phyloP scores from a whole-genome alignment of 78 protist genomes.

The Mantamonas sphyraenae region DNA sequence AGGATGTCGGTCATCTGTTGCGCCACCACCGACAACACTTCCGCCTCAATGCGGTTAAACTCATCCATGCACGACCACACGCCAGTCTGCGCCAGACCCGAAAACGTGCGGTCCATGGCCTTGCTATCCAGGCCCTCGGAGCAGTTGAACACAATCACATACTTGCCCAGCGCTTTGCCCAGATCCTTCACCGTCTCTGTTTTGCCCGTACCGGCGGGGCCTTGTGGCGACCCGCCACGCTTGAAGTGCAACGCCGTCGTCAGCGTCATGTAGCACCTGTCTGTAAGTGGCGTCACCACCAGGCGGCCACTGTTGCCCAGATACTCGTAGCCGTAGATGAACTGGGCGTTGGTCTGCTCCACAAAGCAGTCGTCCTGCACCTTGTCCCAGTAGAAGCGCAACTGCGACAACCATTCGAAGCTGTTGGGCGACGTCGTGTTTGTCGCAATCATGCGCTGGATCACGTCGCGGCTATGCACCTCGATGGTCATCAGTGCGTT shows the following conservation, averaged over 20 bases:
- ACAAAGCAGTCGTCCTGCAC: slow-evolving; percentile 18
- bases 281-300: slow-evolving; percentile 83
- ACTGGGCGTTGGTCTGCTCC: slow-evolving; percentile 44
- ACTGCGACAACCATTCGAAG: slow-evolving; percentile 74
- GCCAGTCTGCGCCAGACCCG: slow-evolving; percentile 63
- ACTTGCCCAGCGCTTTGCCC: slow-evolving; percentile 63
- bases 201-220: slow-evolving; percentile 89
- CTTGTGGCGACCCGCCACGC: slow-evolving; percentile 71
- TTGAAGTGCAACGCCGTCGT: slow-evolving; percentile 69
- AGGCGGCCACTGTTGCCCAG: slow-evolving; percentile 73
- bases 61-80: slow-evolving; percentile 68
- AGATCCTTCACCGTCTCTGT: slow-evolving; percentile 87
- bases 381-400: slow-evolving; percentile 66
- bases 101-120: slow-evolving; percentile 57
- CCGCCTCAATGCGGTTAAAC: slow-evolving; percentile 68
- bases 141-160: slow-evolving; percentile 72
- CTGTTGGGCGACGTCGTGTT: background rate
- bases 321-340: slow-evolving; percentile 70
- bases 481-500: slow-evolving; percentile 79
- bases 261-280: slow-evolving; percentile 83
- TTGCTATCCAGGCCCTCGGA: slow-evolving; percentile 67
- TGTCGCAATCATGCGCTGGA: slow-evolving; percentile 28
- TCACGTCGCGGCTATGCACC: slow-evolving; percentile 80
- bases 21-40: slow-evolving; percentile 77
- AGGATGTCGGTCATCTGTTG: slow-evolving; percentile 70